phyloP scores from a whole-genome alignment of 1,139 yeast species.

The Pichiaceae sp. region DNA sequence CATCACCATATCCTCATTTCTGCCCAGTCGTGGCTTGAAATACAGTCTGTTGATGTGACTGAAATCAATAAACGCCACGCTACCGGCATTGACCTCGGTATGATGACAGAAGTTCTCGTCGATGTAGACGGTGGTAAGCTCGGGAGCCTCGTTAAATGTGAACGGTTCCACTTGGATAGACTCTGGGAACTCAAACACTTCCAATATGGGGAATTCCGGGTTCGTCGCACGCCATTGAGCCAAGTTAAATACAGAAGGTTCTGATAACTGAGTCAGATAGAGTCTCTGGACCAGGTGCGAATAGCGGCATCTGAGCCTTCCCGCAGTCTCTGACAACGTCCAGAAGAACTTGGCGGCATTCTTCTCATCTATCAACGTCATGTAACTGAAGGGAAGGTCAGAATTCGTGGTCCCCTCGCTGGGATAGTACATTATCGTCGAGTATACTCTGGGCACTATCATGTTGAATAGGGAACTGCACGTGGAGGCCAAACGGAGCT shows the following conservation, averaged over 20 bases:
- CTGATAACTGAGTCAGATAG: constrained; percentile 13
- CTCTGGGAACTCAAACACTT: constrained; percentile 16
- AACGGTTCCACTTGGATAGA: constrained; percentile 14
- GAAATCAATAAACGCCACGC: constrained; percentile 16
- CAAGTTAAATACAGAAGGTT: constrained; percentile 11
- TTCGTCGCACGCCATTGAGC: constrained; percentile 13
- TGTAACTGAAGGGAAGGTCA: constrained; percentile 1
- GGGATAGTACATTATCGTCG: constrained; percentile 13
- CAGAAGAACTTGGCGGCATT: constrained; percentile 12
- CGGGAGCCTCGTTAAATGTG: constrained; percentile 17
- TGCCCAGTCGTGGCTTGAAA: constrained; percentile 18
- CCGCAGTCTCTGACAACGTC: constrained; percentile 5
- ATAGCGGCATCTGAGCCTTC: constrained; percentile 14
- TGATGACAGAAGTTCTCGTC: constrained; percentile 21
- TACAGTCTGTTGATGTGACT: constrained; percentile 11
- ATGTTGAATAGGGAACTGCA: constrained; percentile 14
- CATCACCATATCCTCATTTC: constrained; percentile 24
- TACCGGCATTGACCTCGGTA: constrained; percentile 15
- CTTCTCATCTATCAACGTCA: constrained; percentile 10
- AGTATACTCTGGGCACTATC: constrained; percentile 14
- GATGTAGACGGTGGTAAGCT: constrained; percentile 14
- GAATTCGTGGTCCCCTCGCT: background rate
- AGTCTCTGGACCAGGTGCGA: constrained; percentile 16
- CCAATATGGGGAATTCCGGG: constrained; percentile 8
- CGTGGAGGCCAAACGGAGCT: constrained; percentile 13